phyloP scores from a whole-genome alignment of 371 early-diverging fungal species.

The Apophysomyces ossiformis region DNA sequence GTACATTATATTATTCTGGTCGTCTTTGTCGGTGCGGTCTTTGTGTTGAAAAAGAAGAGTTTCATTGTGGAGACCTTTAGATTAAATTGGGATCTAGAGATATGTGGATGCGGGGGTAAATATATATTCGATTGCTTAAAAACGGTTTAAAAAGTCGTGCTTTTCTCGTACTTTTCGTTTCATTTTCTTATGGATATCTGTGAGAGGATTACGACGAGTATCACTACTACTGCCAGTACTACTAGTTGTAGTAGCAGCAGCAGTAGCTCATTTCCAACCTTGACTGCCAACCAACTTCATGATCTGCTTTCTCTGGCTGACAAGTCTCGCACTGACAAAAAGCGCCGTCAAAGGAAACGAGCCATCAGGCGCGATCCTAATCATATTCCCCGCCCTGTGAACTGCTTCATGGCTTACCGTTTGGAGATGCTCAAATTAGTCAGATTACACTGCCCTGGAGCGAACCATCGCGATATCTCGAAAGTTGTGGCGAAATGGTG shows the following conservation, averaged over 20 bases:
- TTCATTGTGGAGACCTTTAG: no score
- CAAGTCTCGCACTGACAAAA: not conserved
- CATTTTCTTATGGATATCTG: not conserved
- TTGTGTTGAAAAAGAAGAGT: no score
- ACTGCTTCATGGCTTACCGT: slow-evolving; percentile 25
- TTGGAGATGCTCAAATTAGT: slow-evolving; percentile 20
- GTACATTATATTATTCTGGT: no score
- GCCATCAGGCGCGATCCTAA: not conserved
- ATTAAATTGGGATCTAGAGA: no score
- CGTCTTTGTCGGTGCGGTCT: no score
- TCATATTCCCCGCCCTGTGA: slow-evolving; percentile 20
- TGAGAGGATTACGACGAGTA: no score
- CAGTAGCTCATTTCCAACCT: not conserved
- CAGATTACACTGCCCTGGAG: slow-evolving; percentile 13
- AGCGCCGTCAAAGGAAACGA: not conserved
- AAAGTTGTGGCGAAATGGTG: slow-evolving; percentile 28
- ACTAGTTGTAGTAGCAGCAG: no score
- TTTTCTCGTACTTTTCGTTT: not conserved
- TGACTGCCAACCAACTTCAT: not conserved
- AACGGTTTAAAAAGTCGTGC: not conserved
- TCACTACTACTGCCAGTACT: no score
- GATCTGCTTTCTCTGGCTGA: not conserved
- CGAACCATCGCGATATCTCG: slow-evolving; percentile 27
- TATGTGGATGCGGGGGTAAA: no score
- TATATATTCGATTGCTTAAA: not conserved